phyloP scores from a whole-genome alignment of 225 moss, liverwort and hornwort species.

The Asterella californica region DNA sequence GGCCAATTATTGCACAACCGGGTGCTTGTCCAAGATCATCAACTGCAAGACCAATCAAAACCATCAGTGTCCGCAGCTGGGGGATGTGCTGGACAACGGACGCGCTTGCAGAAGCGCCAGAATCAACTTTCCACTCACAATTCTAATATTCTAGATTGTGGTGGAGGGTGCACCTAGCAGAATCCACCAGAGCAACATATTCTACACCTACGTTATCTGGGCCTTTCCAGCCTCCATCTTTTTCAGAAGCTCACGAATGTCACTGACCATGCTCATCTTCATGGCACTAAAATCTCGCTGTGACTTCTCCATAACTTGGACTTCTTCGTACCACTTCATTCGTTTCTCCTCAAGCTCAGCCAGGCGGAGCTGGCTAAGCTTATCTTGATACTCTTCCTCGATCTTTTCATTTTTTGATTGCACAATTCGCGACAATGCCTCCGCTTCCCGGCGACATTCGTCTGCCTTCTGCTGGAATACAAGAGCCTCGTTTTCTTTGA shows the following conservation, averaged over 20 bases:
- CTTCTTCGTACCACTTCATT: constrained; percentile 68
- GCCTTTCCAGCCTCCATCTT: constrained; percentile 42
- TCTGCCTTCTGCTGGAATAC: constrained; percentile 87
- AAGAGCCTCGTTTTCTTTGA: constrained; percentile 89
- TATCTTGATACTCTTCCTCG: constrained; percentile 75
- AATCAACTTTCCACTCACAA: constrained; percentile 24
- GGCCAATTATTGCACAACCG: constrained; percentile 44
- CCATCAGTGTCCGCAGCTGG: constrained; percentile 35
- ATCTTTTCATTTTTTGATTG: constrained; percentile 82
- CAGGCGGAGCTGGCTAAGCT: constrained; percentile 68
- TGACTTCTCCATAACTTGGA: constrained; percentile 56
- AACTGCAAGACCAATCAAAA: constrained; percentile 42
- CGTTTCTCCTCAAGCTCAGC: constrained; percentile 75
- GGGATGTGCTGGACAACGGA: constrained; percentile 17
- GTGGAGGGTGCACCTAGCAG: constrained; percentile 18
- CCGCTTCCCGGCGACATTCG: constrained; percentile 88
- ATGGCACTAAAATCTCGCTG: constrained; percentile 47
- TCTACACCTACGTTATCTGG: constrained; percentile 27
- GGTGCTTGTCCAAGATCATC: constrained; percentile 37
- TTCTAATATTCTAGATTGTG: constrained; percentile 3
- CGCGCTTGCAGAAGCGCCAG: constrained; percentile 22
- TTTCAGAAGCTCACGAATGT: constrained; percentile 46
- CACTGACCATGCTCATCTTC: constrained; percentile 56
- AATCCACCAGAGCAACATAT: constrained; percentile 35
- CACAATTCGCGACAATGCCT: constrained; percentile 80